Conservation (phyloP, 148 eudicot genomes). For the Persicaria tinctoria region DNA sequence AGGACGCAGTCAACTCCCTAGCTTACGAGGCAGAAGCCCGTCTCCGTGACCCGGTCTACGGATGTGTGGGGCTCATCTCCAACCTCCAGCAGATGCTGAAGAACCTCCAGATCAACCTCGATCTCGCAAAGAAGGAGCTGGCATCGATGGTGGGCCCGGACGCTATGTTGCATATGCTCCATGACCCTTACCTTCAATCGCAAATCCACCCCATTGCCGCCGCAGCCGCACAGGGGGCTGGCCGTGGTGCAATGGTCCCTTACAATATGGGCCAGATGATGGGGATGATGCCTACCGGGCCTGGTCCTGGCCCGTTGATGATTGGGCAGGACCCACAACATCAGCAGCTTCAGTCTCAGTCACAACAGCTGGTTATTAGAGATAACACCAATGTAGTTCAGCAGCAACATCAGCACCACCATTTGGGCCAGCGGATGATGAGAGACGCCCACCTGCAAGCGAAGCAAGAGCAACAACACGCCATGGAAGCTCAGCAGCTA, state of each 20-base stretch:
- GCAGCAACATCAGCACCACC: neutral
- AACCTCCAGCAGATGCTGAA: constrained; percentile 37
- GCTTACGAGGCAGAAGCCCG: constrained; percentile 52
- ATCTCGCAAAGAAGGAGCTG: constrained; percentile 40
- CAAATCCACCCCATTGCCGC: neutral
- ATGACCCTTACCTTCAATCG: constrained; percentile 18
- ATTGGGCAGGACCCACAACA: neutral
- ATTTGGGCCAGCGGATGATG: constrained; percentile 12
- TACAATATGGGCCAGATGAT: constrained; percentile 28
- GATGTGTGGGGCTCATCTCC: constrained; percentile 48
- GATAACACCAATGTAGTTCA: neutral
- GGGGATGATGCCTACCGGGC: constrained; percentile 16
- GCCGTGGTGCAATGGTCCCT: constrained; percentile 12
- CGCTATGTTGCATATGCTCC: constrained; percentile 33
- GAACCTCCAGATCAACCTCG: constrained; percentile 33
- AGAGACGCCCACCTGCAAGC: constrained; percentile 20
- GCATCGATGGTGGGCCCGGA: constrained; percentile 38
- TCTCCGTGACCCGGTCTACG: constrained; percentile 47
- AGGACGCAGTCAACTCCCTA: constrained; percentile 50
- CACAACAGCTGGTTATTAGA: neutral
- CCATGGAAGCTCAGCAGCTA: constrained; percentile 29
- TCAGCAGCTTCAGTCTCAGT: neutral
- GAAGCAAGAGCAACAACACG: constrained; percentile 22
- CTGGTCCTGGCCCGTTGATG: neutral
- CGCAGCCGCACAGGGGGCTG: neutral